Base-by-base conservation (phyloP, 2,329 filamentous ascomycete species). In the Claviceps pazoutovae region DNA sequence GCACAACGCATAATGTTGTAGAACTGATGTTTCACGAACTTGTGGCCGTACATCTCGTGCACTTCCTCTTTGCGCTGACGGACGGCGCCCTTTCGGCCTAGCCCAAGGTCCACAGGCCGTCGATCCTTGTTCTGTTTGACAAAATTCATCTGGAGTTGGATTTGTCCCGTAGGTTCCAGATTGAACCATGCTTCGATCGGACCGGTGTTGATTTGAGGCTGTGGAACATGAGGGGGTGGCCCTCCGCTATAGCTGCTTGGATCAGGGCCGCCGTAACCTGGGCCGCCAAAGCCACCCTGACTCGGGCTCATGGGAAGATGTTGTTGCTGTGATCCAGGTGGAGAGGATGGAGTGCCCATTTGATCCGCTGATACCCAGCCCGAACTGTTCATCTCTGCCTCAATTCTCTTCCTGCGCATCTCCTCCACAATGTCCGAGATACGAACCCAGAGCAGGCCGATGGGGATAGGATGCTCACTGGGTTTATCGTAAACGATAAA, bases 1-100 rank as follows among this genome's bases (percentile, higher is more conserved):
- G 93, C 93, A 70, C 93, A 98, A 56, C 93, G 91, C 93, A 98
- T 98, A 64, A 98, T 96, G 76, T 97, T 98, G 82, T 97, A 98
- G 70, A 98, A 98, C 68, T 96, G 93, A 67, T 96, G 90, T 63
- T 93, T 87, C 52, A 97, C 84, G 64, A 98, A 98, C 71, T 97
- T 98, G 82, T 98, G 93, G 48, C 93, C 93, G 66, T 95, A 96
- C 75, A 96, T 95, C 72, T 98, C 93, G 71, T 96, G 88, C 4
- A 98, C 84, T 63, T 97, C 90, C 68, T 98, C 93, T 73, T 98
- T 98, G 64, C 88, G 88, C 71, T 98, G 91, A 59, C 93, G 88
- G 59, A 98, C 89, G 57, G 93, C 93, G 63, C 91, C 93, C 71
- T 96, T 95, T 65, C 93, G 86, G 57, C 88, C 88, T 57, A 98